phyloP scores from a whole-genome alignment of 306 rosid genomes.

The Fragaria nilgerrensis region DNA sequence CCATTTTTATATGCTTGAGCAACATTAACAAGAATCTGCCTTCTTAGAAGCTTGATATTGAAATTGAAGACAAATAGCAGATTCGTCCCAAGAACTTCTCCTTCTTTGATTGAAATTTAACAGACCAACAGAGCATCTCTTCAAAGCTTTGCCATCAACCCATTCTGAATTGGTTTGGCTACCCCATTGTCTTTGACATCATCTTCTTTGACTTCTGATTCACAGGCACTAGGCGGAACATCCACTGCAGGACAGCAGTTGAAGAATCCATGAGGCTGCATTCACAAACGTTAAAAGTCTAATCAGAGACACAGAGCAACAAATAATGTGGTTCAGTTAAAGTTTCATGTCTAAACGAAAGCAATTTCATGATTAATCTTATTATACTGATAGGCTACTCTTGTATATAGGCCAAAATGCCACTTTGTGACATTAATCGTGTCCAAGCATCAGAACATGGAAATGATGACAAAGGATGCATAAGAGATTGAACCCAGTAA shows the following conservation, averaged over 20 bases:
- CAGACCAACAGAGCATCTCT: background rate
- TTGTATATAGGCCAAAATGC: background rate
- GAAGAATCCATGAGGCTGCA: constrained; percentile 96
- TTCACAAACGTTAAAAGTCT: constrained; percentile 11
- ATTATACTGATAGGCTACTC: background rate
- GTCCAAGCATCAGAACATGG: background rate
- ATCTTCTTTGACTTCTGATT: constrained; percentile 45
- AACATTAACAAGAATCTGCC: background rate
- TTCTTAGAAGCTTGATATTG: background rate
- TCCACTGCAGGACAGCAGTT: constrained; percentile 83
- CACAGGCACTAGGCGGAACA: constrained; percentile 64
- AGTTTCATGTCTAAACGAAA: background rate
- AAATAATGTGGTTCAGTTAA: background rate
- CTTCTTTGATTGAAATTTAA: background rate
- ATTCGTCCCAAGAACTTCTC: background rate
- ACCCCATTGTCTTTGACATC: constrained; percentile 33
- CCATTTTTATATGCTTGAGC: background rate
- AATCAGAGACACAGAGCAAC: background rate
- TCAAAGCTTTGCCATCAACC: constrained; percentile 46
- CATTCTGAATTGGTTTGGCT: constrained; percentile 35
- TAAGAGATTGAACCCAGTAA: background rate
- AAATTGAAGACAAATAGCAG: background rate
- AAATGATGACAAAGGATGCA: background rate
- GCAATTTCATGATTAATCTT: background rate
- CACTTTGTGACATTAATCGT: background rate